Base-by-base conservation (phyloP, 23 red algal species). In the Gracilariopsis chorda region DNA sequence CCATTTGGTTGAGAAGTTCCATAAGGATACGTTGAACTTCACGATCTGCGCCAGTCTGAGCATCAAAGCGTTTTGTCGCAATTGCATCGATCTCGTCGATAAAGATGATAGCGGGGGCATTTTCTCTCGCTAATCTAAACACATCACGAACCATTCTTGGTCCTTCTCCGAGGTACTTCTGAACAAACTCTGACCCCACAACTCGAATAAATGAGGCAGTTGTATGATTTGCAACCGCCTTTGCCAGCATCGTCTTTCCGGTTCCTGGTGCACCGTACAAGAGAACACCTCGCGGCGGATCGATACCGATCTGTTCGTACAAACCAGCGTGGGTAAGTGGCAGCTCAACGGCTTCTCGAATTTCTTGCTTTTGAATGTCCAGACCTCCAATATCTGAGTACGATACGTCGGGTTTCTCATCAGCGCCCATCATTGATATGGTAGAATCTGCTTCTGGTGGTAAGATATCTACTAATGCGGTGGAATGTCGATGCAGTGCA, bases 81-180 rank as follows among this genome's bases (percentile, higher is more conserved):
- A 99, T 95, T 5, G 97, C 97, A 84, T 99, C 97, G 75, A 99
- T 99, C 87, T 99, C 97, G 69, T 99, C 97, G 46, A 99, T 99
- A 75, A 99, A 99, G 36, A 99, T 94, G 43, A 99, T 96, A 1
- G 93, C 88, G 2, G 97, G 97, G 10, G 87, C 64, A 40, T 99
- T 99, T 85, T 99, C 97, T 53, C 97, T 51, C 23, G 97, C 97
- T 24, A 99, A 67, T 48, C 97, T 85, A 35, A 99, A 99, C 19
- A 99, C 93, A 80, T 99, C 97, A 35, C 97, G 89, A 42, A 99
- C 97, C 97, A 99, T 99, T 56, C 97, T 87, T 41, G 97, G 97
- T n/a, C 97, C 97, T 74, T 99, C 97, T 24, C 97, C 97, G 45
- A 99, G 77, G 78, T 99, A 99, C 42, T 99, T 99, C 67, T 99